These are phyloP conservation scores for Allium cepa DNA, from an alignment of 106 monocot species.

Conservation along the genomic window DNA sequence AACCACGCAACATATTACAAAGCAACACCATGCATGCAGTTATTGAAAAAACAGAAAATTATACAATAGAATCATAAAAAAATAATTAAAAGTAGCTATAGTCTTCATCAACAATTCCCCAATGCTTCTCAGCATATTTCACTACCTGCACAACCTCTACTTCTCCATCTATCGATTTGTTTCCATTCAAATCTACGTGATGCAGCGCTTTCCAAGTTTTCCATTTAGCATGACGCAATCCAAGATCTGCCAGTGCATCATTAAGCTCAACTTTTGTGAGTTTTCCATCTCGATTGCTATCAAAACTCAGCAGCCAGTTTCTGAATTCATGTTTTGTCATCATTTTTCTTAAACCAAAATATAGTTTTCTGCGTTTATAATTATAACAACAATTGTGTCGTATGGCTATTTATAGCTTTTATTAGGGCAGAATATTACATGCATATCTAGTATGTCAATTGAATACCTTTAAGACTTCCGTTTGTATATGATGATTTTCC, in stretches of 20 bases:
- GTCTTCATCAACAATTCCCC: slow-evolving; percentile 5
- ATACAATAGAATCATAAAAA: too few relatives aligned
- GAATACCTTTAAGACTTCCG: too few relatives aligned
- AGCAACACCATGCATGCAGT: too few relatives aligned
- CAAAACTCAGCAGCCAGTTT: slow-evolving; percentile 11
- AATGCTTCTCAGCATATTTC: slow-evolving; percentile 13
- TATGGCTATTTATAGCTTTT: too few relatives aligned
- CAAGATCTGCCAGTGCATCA: slow-evolving; percentile 10
- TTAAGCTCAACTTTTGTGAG: slow-evolving; percentile 18
- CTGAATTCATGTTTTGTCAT: slow-evolving; percentile 11
- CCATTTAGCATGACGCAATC: slow-evolving; percentile 9
- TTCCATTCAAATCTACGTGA: slow-evolving; percentile 14
- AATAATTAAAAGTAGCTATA: too few relatives aligned
- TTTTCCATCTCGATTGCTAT: slow-evolving; percentile 4
- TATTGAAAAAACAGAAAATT: too few relatives aligned
- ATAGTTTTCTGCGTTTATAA: too few relatives aligned
- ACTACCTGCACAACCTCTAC: slow-evolving; percentile 15
- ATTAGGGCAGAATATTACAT: too few relatives aligned
- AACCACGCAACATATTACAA: too few relatives aligned
- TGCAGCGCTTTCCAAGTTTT: slow-evolving; percentile 15
- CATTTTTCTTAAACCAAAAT: neutral
- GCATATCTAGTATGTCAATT: too few relatives aligned
- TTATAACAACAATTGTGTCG: too few relatives aligned
- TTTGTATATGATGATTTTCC: too few relatives aligned
- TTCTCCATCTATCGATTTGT: slow-evolving; percentile 10